Conservation (phyloP, 306 rosid species). For the Cucumis melo region DNA sequence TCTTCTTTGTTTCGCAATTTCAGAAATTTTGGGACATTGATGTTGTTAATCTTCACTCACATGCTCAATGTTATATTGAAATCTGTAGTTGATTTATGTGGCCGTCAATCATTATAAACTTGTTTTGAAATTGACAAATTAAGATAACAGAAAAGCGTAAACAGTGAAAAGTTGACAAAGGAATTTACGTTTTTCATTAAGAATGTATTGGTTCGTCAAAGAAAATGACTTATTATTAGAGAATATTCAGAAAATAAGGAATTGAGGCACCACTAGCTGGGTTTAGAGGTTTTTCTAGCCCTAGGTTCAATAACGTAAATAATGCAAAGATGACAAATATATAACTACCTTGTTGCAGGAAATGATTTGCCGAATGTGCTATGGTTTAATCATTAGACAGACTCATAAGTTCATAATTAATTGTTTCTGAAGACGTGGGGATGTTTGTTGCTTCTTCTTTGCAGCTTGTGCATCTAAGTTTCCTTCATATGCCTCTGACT, state of each 20-base stretch:
- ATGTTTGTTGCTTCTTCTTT: constrained; percentile 6
- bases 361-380: not conserved
- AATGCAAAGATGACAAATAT: no score
- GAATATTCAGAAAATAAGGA: no score
- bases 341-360: not conserved
- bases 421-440: not conserved
- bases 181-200: no score
- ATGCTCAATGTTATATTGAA: not conserved
- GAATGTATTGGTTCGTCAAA: no score
- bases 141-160: no score
- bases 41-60: not conserved
- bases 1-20: not conserved
- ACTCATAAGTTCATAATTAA: not conserved
- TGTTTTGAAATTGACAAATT: no score
- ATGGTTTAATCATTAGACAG: not conserved
- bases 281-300: no score
- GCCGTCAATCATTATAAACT: no score
- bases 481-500: constrained; percentile 58
- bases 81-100: not conserved
- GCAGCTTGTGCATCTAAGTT: constrained; percentile 84
- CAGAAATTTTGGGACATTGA: not conserved
- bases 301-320: no score
- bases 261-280: no score
- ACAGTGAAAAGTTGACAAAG: no score
- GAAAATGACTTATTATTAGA: no score